These are phyloP conservation scores for Proliferodiscus dingleyae DNA, from an alignment of 2,329 filamentous ascomycete species.

Conservation along the genomic window DNA sequence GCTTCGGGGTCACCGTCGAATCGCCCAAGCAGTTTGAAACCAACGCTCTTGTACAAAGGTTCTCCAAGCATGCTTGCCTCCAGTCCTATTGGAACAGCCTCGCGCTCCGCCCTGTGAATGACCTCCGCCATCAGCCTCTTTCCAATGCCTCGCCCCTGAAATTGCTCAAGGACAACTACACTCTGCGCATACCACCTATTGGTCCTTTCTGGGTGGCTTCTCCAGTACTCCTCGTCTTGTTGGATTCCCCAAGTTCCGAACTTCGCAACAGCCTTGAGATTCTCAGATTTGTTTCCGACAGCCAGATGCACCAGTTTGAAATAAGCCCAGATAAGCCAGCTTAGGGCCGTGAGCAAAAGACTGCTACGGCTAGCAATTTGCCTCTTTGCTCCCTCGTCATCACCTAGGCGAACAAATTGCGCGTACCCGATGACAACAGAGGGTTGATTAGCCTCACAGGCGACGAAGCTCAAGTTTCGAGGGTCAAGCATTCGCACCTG, in stretches of 20 bases:
- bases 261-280: slow-evolving; percentile 2
- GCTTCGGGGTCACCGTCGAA: slow-evolving; percentile 3
- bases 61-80: slow-evolving; percentile 23
- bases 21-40: slow-evolving; percentile 19
- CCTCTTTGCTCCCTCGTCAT: slow-evolving; percentile 17
- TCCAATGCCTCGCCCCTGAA: slow-evolving; percentile 23
- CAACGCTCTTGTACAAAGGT: slow-evolving; percentile 22
- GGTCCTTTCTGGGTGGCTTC: slow-evolving; percentile 12
- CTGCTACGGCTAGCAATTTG: slow-evolving; percentile 10
- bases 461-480: slow-evolving; percentile 17
- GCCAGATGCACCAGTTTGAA: slow-evolving; percentile 8
- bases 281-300: slow-evolving; percentile 6
- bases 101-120: slow-evolving; percentile 19
- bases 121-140: slow-evolving; percentile 26
- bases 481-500: slow-evolving; percentile 16
- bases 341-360: slow-evolving; percentile 2
- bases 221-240: slow-evolving; percentile 17
- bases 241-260: slow-evolving; percentile 7
- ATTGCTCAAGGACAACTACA: slow-evolving; percentile 19
- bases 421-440: slow-evolving; percentile 16
- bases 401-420: slow-evolving; percentile 18
- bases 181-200: slow-evolving; percentile 26
- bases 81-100: slow-evolving; percentile 21
- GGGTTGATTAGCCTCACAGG: slow-evolving; percentile 10
- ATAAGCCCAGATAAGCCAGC: slow-evolving; percentile 5